Evolutionary conservation across 2,329 filamentous ascomycete genomes (phyloP), one percentile per base, ranked within the genome.

Genomic region (Cercospora janseana): DNA sequence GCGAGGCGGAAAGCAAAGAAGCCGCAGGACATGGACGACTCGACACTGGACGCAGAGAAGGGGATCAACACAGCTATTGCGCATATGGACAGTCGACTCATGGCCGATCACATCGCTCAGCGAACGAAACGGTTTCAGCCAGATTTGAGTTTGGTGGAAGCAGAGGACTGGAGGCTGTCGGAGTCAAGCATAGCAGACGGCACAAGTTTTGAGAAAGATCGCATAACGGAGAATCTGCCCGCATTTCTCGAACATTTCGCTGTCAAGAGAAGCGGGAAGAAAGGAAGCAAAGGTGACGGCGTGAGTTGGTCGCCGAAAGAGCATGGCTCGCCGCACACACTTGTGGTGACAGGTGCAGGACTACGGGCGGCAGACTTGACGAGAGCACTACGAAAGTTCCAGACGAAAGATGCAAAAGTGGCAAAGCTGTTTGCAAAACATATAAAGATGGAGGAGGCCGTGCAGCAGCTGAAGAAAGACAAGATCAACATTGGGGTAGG

Each of bases 381-480:
- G 21, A 87, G 87, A 62, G 79, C 82, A 2, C 74, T 95, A 56
- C 81, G 89, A 40, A 83, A 83, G 58, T 92, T 93, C 61, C 87
- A 91, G 66, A 84, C 79, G 45, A 89, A 93, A 67, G 83, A 88
- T 6, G 82, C 79, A 42, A 79, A 81, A 37, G 84, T 98, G 1
- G 87, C 88, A 2, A 98, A 98, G 70, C 75, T 98, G 66, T 98
- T 98, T 69, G 92, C 93, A 24, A 98, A 98, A 70, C 93, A 98
- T 69, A 95, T 98, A 75, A 98, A 98, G 72, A 72, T 98, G 8
- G 81, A 88, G 46, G 92, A 97, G 62, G 87, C 91, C 26, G 82
- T 91, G 45, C 78, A 85, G 52, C 87, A 87, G 65, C 81, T 95
- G 32, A 79, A 86, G 63, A 79, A 76, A 56, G 75, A 75, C 45